These are phyloP conservation scores for Leccinum truebloodii DNA, from an alignment of 768 basidiomycete species.

Conservation along the genomic window DNA sequence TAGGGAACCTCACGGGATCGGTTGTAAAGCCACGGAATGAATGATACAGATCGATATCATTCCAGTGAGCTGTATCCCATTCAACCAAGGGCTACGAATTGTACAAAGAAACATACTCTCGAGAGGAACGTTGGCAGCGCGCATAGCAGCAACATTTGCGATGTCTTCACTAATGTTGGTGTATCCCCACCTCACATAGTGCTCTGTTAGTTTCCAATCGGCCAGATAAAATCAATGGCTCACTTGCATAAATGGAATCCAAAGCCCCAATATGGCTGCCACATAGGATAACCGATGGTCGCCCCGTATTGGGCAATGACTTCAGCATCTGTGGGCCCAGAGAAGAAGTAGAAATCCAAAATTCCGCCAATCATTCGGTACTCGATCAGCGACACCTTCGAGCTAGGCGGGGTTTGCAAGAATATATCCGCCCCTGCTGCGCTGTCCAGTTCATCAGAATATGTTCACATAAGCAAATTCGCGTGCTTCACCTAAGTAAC, in stretches of 20 bases:
- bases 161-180: conserved; percentile 54
- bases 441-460: conserved; percentile 34
- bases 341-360: conserved; percentile 78
- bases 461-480: background rate
- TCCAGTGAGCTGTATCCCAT: conserved; percentile 62
- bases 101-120: conserved; percentile 48
- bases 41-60: conserved; percentile 75
- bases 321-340: conserved; percentile 48
- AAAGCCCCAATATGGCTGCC: conserved; percentile 76
- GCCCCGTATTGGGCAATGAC: conserved; percentile 73
- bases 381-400: conserved; percentile 61
- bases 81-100: background rate
- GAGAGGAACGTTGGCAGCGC: conserved; percentile 71
- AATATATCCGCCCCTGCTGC: conserved; percentile 72
- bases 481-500: conserved; percentile 51
- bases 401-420: conserved; percentile 56
- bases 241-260: conserved; percentile 77
- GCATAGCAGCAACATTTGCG: conserved; percentile 56
- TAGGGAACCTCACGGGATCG: conserved; percentile 64
- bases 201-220: background rate
- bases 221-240: background rate
- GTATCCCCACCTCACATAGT: conserved; percentile 44
- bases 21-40: conserved; percentile 68
- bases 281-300: conserved; percentile 65
- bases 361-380: conserved; percentile 77